Conservation (phyloP, 345 rosid species). For the Ricinus communis region DNA sequence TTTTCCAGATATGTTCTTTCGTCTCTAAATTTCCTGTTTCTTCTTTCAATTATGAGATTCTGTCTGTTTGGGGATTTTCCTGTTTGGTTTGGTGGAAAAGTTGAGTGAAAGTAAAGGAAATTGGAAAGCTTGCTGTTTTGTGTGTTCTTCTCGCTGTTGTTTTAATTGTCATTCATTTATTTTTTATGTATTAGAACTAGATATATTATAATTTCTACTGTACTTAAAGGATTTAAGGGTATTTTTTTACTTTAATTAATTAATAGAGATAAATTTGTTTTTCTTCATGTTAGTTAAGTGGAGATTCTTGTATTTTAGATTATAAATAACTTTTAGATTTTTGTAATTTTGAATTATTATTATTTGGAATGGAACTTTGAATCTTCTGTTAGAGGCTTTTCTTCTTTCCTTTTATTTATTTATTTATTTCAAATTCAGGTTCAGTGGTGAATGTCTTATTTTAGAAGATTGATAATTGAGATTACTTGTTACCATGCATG, state of each 20-base stretch:
- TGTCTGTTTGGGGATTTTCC: not conserved
- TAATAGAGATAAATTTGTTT: slow-evolving; percentile 6
- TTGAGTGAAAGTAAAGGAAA: not conserved
- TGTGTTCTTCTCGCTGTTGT: not conserved
- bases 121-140: not conserved
- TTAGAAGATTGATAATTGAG: not conserved
- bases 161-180: not conserved
- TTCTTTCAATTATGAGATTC: not conserved
- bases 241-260: not conserved
- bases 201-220: slow-evolving; percentile 4
- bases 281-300: not conserved
- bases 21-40: not conserved
- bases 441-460: not conserved
- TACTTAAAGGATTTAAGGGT: slow-evolving; percentile 5
- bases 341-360: not conserved
- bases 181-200: not conserved
- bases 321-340: not conserved
- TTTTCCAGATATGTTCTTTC: not conserved
- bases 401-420: not conserved
- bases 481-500: not conserved
- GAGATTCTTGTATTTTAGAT: not conserved
- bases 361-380: not conserved
- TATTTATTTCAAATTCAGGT: too few relatives aligned
- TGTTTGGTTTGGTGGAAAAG: slow-evolving; percentile 16
- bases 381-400: not conserved